Evolutionary conservation across 2,329 filamentous ascomycete genomes (phyloP).

Genomic region (Fusarium sp.): DNA sequence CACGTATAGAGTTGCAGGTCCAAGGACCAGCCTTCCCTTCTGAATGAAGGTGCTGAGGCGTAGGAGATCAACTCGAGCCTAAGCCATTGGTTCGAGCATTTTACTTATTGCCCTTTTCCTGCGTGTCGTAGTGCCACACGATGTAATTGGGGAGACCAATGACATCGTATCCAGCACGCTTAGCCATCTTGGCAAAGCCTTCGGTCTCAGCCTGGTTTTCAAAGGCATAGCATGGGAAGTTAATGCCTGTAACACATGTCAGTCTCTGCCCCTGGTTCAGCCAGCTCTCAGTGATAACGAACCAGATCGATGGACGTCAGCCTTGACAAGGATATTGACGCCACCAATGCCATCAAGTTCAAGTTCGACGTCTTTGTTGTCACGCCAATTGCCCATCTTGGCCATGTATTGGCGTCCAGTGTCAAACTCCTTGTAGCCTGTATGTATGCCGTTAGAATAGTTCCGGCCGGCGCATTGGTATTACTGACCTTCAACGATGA

Average conservation of each 20-base stretch:
- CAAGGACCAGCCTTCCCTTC: constrained; percentile 1
- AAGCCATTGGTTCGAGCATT: constrained; percentile 4
- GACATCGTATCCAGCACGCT: constrained; percentile 92
- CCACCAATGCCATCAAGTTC: constrained; percentile 95
- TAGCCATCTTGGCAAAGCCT: constrained; percentile 99
- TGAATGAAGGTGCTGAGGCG: background rate
- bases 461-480: background rate
- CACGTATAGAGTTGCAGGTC: constrained; percentile 19
- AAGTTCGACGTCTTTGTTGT: constrained; percentile 92
- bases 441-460: constrained; percentile 21
- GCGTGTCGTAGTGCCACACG: constrained; percentile 98
- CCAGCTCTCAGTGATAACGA: constrained; percentile 46
- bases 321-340: constrained; percentile 97
- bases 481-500: constrained; percentile 86
- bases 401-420: constrained; percentile 93
- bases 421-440: constrained; percentile 92
- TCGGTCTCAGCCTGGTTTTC: constrained; percentile 99
- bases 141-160: constrained; percentile 96
- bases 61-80: constrained; percentile 13
- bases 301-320: constrained; percentile 96
- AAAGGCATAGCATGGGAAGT: constrained; percentile 96
- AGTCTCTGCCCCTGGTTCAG: constrained; percentile 30
- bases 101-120: constrained; percentile 86
- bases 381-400: constrained; percentile 89
- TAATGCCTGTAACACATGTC: constrained; percentile 76